Percentiles rank a stretch among this genome's conserved stretches.
Evolutionary conservation across 306 rosid species (phyloP).

Genomic region (Cucurbita maxima): DNA sequence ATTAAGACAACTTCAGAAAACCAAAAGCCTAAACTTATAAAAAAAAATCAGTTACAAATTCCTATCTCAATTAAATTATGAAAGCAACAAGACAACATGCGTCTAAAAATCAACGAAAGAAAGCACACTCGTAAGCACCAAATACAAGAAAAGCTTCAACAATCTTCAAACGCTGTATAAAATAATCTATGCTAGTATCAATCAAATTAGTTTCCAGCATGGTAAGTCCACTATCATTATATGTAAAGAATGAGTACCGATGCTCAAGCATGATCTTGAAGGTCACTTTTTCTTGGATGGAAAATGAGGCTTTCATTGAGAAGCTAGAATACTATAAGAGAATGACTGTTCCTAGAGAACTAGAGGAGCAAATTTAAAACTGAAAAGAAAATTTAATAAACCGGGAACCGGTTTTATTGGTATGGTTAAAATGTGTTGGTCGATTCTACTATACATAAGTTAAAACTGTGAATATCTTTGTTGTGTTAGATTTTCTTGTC

Average conservation of each 20-base stretch:
- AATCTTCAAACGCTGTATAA: neutral
- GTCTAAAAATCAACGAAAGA: neutral
- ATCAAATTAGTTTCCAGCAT: neutral
- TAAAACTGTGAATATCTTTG: neutral
- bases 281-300: neutral
- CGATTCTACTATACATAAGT: neutral
- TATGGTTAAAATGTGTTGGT: neutral
- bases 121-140: neutral
- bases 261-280: neutral
- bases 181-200: neutral
- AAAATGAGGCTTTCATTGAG: neutral
- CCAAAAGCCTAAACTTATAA: neutral
- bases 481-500: neutral
- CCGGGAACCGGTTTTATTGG: neutral
- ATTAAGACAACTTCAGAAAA: neutral
- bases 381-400: neutral
- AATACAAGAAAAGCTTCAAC: neutral
- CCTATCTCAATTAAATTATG: neutral
- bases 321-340: neutral
- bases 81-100: neutral
- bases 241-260: neutral
- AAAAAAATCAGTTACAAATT: neutral
- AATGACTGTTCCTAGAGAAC: neutral
- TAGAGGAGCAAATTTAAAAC: neutral
- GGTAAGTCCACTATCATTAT: neutral